Percentiles rank a stretch among this genome's conserved stretches.
Evolutionary conservation across 2,329 filamentous ascomycete genomes (phyloP).

Genomic region (Colletotrichum horii): DNA sequence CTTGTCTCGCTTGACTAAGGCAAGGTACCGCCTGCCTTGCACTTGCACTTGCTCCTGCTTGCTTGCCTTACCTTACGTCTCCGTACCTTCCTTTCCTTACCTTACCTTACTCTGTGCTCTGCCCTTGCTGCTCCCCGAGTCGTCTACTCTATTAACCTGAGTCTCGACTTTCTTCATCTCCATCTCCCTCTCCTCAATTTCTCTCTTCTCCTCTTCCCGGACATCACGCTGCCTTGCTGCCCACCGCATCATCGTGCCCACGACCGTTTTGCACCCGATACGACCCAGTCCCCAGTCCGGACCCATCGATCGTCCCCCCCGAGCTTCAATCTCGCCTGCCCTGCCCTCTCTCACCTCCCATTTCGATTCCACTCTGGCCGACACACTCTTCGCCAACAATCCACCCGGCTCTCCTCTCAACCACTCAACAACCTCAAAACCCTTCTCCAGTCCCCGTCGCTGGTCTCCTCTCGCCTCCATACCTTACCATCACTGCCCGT

Average conservation of each 20-base stretch:
- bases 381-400: neutral
- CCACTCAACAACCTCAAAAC: neutral
- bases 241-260: neutral
- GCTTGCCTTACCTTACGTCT: neutral
- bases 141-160: neutral
- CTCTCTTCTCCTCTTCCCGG: neutral
- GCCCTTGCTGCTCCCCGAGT: neutral
- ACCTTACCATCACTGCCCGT: neutral
- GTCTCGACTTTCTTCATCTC: neutral
- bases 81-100: neutral
- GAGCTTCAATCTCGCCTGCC: slow-evolving; percentile 15
- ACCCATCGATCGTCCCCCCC: slow-evolving; percentile 10
- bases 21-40: neutral
- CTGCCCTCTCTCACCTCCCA: neutral
- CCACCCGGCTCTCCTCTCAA: neutral
- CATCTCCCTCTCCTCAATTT: neutral
- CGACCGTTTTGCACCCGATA: neutral
- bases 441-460: neutral
- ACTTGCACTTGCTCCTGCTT: neutral
- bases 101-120: neutral
- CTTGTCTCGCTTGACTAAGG: neutral
- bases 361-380: neutral
- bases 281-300: slow-evolving; percentile 4
- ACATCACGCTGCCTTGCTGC: neutral
- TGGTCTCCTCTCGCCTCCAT: slow-evolving; percentile 10